A percentile compares a stretch with the other conserved stretches of the same genome.
phyloP scores from a whole-genome alignment of 2,329 filamentous ascomycete genomes.

The Ceratocystis alfenasii region DNA sequence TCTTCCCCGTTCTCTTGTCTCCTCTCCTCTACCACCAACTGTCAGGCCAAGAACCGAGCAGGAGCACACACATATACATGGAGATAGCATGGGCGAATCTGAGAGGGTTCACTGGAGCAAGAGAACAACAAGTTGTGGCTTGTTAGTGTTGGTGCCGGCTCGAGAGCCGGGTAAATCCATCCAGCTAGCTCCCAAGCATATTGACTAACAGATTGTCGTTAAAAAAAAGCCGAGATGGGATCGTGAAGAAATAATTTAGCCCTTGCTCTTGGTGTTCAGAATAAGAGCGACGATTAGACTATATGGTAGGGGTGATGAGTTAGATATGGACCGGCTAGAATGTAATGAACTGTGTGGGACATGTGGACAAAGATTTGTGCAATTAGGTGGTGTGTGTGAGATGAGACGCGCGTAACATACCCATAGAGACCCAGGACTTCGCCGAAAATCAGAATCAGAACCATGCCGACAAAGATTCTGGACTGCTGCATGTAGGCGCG shows the following conservation, averaged over 20 bases:
- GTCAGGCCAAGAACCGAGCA: not conserved
- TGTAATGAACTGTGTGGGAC: not conserved
- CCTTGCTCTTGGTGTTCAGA: slow-evolving; percentile 74
- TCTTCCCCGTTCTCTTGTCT: not conserved
- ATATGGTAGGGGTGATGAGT: not conserved
- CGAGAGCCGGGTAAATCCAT: not conserved
- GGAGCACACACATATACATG: not conserved
- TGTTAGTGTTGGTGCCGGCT: not conserved
- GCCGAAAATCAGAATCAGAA: slow-evolving; percentile 94
- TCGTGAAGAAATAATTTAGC: slow-evolving; percentile 30
- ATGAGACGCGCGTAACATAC: slow-evolving; percentile 41
- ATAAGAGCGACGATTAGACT: slow-evolving; percentile 89
- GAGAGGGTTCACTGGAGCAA: no score
- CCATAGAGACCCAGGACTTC: slow-evolving; percentile 96
- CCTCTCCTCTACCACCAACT: not conserved
- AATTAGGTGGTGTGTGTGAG: not conserved
- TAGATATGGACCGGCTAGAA: not conserved
- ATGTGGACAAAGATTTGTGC: no score
- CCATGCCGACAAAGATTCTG: slow-evolving; percentile 95
- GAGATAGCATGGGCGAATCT: no score
- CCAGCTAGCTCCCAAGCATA: not conserved
- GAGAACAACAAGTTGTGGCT: not conserved
- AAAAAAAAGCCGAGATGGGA: not conserved
- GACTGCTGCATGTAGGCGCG: slow-evolving; percentile 94
- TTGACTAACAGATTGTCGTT: slow-evolving; percentile 1